These are phyloP conservation scores for Diophrys sp. DNA, from an alignment of 73 alveolate species.

Conservation along the genomic window DNA sequence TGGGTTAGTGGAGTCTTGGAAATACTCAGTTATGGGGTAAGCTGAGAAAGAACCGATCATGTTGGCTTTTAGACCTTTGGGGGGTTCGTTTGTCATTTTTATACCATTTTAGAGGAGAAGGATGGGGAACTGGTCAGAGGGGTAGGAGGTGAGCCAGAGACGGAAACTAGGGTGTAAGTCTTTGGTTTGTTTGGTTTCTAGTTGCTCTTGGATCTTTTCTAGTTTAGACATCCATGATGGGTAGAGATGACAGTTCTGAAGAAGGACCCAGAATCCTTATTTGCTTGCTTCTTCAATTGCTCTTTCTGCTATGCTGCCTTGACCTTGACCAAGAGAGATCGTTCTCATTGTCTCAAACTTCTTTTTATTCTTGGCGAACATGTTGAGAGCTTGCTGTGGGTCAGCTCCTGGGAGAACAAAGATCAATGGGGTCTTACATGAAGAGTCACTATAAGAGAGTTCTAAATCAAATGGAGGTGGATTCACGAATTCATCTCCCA, in stretches of 20 bases:
- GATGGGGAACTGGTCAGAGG: conserved; percentile 85
- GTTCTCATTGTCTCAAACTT: conserved; percentile 72
- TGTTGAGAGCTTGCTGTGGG: conserved; percentile 80
- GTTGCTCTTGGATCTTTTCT: conserved; percentile 66
- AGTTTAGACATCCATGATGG: conserved; percentile 76
- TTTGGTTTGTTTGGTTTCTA: conserved; percentile 76
- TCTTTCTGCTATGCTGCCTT: conserved; percentile 93
- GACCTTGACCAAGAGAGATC: conserved; percentile 95
- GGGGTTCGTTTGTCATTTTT: conserved; percentile 96
- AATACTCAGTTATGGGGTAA: conserved; percentile 60
- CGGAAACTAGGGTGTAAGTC: conserved; percentile 84
- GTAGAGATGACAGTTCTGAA: conserved; percentile 59
- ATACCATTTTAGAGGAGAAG: conserved; percentile 86
- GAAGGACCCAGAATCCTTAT: conserved; percentile 63
- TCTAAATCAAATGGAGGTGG: conserved; percentile 99
- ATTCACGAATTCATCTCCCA: conserved; percentile 88
- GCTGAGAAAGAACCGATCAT: conserved; percentile 70
- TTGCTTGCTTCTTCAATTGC: conserved; percentile 61
- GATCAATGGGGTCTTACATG: conserved; percentile 93
- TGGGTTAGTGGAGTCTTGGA: conserved; percentile 69
- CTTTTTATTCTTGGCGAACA: conserved; percentile 63
- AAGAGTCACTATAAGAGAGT: conserved; percentile 91
- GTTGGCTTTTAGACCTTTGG: conserved; percentile 88
- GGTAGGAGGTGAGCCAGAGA: conserved; percentile 87
- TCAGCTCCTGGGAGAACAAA: conserved; percentile 99